Base-by-base conservation (phyloP, 352 stramenopile species). In the Phytophthora multivora region DNA sequence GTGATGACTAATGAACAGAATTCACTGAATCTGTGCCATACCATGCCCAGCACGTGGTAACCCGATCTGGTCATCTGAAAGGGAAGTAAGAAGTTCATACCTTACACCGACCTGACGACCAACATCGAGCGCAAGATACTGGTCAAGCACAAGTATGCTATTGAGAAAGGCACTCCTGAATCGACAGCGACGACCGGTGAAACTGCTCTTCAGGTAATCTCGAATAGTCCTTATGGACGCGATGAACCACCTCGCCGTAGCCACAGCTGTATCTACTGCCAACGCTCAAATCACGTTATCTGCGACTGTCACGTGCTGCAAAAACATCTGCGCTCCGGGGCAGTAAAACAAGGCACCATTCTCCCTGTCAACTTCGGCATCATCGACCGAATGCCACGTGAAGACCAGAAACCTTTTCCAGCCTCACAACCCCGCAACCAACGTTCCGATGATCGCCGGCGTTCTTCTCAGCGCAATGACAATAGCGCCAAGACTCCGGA, bases 101-200 rank as follows among this genome's bases (percentile, higher is more conserved):
- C 40, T 0, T 66, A 50, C 16, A 51, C 15, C 9, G 45, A 68
- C 26, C 38, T 56, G 1, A 63, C 58, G 45, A 31, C 40, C 11
- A 61, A 51, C 46, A 68, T 63, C 15, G 43, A 68, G 25, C 51
- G 43, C 1, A 67, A 66, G 28, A 39, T 60, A 21, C 19, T 55
- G 0, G 30, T 25, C 10, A 52, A 52, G 47, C 16, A 23, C 23
- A 35, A 35, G 13, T 62, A 62, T 13, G 21, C 2, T n/a, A 26
- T 57, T n/a, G 31, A 6, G 10, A 53, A 59, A 25, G 58, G 58
- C 4, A 59, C 41, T 10, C 49, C 49, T 6, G 49, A 55, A 15
- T 56, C 47, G 1, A 2, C 12, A 13, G 19, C 11, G 0, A 61
- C 59, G 0, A 12, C 39, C 2, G 36, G 9, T 4, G 43, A 66